phyloP scores from a whole-genome alignment of 2,329 filamentous ascomycete genomes.

The Sphaerulina vaccinii region DNA sequence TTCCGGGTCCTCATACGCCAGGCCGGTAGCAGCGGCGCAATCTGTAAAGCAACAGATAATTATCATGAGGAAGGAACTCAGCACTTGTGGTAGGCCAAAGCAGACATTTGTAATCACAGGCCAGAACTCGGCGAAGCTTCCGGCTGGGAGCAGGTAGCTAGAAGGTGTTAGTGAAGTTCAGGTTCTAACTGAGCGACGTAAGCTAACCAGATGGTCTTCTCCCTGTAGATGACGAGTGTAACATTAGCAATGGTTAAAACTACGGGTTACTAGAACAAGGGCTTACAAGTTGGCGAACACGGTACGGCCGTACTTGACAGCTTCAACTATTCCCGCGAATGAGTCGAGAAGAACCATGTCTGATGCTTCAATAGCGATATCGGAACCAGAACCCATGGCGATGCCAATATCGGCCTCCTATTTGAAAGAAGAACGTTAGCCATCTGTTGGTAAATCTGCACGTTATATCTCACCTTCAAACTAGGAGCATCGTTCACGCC shows the following conservation, averaged over 20 bases:
- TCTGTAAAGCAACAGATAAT: slow-evolving; percentile 69
- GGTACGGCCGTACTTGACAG: slow-evolving; percentile 68
- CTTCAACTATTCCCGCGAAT: slow-evolving; percentile 70
- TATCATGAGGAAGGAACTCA: slow-evolving; percentile 70
- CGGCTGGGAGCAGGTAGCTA: slow-evolving; percentile 72
- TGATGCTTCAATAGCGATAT: slow-evolving; percentile 62
- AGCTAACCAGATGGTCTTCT: slow-evolving; percentile 74
- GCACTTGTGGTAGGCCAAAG: slow-evolving; percentile 70
- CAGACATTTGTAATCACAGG: slow-evolving; percentile 71
- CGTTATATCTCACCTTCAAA: no score
- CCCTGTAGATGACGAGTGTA: no score
- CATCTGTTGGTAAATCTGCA: no score
- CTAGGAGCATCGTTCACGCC: slow-evolving; percentile 54
- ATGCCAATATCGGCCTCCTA: slow-evolving; percentile 60
- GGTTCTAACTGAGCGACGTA: no score
- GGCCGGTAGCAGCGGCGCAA: slow-evolving; percentile 67
- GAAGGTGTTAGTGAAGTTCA: no score
- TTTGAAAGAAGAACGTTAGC: no score
- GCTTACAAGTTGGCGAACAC: slow-evolving; percentile 79
- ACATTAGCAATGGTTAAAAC: no score
- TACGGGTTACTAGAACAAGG: no score
- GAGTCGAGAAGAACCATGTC: slow-evolving; percentile 66
- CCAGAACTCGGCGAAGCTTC: slow-evolving; percentile 73
- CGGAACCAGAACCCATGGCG: slow-evolving; percentile 57
- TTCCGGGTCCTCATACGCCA: slow-evolving; percentile 76